These are phyloP conservation scores for Angomonas deanei DNA, from an alignment of 208 protist species.

Conservation along the genomic window DNA sequence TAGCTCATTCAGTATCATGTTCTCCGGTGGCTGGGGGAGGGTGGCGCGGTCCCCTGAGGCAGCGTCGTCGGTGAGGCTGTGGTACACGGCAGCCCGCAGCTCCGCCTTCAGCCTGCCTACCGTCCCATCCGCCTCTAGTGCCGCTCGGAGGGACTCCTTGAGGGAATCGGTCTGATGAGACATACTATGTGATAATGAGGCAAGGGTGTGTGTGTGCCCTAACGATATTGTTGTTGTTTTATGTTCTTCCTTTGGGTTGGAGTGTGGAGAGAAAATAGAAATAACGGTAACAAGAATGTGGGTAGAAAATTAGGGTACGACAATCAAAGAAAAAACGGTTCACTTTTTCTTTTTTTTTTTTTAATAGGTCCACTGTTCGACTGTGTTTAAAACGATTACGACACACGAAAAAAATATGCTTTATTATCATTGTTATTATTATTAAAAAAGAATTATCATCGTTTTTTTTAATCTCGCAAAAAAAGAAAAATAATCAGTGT, in stretches of 20 bases:
- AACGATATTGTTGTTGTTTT: not conserved
- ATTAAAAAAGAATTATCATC: too few species aligned
- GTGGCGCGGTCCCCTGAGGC: not conserved
- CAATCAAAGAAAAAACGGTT: too few species aligned
- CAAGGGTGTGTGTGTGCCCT: conserved; percentile 5
- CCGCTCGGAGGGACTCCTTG: conserved; percentile 79
- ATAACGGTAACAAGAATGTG: not conserved
- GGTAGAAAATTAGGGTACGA: not conserved
- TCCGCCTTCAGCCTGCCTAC: conserved; percentile 86
- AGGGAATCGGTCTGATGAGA: conserved; percentile 59
- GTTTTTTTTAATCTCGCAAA: too few species aligned
- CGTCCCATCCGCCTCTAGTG: conserved; percentile 76
- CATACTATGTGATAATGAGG: conserved; percentile 17
- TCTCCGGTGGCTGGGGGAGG: conserved; percentile 75
- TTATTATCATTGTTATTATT: too few species aligned
- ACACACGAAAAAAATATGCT: too few species aligned
- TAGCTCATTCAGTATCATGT: conserved; percentile 92
- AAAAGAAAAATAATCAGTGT: too few species aligned
- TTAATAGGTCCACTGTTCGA: too few species aligned
- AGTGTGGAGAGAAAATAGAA: conserved; percentile 4
- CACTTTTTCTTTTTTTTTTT: too few species aligned
- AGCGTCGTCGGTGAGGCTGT: conserved; percentile 49
- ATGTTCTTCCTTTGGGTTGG: not conserved
- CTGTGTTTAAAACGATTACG: too few species aligned
- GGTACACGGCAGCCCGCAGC: conserved; percentile 85